Percentiles rank a stretch among this genome's conserved stretches.
Conservation (phyloP, 352 stramenopile species). For the Globisporangium spinosum region DNA sequence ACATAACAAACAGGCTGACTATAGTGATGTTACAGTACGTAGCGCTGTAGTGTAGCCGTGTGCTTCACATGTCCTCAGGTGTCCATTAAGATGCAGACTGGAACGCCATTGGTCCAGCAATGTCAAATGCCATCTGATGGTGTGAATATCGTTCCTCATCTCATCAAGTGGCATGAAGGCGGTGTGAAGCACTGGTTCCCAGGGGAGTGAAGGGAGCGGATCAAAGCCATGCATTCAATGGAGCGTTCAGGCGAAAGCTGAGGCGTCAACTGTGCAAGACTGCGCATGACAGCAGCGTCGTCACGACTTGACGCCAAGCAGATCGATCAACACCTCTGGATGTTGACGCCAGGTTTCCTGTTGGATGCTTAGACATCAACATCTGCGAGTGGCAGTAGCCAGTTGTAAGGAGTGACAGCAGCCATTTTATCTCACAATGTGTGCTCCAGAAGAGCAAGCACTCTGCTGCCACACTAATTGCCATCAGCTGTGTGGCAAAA, state of each 20-base stretch:
- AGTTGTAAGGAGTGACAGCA: not conserved
- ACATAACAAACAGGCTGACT: too few species aligned
- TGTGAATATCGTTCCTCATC: too few species aligned
- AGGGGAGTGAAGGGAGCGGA: too few species aligned
- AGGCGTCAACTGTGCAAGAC: not conserved
- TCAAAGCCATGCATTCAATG: not conserved
- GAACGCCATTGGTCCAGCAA: too few species aligned
- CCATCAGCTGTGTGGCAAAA: not conserved
- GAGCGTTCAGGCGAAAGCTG: not conserved
- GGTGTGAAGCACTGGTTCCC: too few species aligned
- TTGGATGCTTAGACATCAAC: not conserved
- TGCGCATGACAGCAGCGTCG: not conserved
- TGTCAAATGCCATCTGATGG: too few species aligned
- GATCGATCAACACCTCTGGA: not conserved
- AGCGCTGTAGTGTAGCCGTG: too few species aligned
- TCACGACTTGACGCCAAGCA: not conserved
- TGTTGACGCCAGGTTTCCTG: not conserved
- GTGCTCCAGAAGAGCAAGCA: not conserved
- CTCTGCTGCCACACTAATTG: not conserved
- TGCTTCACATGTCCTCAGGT: not conserved
- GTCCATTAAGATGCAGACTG: too few species aligned
- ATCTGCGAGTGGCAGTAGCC: not conserved
- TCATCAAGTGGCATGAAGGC: too few species aligned
- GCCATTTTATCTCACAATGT: not conserved
- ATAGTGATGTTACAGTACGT: too few species aligned